Percentiles rank a stretch among this genome's conserved stretches.
Conservation (phyloP, 2,329 filamentous ascomycete genomes). For the Cladobotryum mycophilum region DNA sequence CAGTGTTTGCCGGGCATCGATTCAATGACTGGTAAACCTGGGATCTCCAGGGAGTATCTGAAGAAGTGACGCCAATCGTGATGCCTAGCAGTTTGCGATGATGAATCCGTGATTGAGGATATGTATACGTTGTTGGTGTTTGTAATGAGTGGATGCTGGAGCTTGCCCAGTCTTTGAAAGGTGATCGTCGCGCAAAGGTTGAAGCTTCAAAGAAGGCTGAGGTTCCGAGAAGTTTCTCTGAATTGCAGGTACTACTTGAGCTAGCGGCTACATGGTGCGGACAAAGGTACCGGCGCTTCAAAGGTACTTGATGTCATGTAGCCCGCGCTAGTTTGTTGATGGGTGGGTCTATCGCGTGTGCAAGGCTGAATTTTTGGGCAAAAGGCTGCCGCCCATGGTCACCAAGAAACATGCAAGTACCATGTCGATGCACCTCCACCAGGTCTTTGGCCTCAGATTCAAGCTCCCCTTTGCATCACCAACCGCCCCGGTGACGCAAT, state of each 20-base stretch:
- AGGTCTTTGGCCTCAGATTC: neutral
- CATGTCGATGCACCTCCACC: too few species aligned
- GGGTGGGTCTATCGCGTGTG: slow-evolving; percentile 12
- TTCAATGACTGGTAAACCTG: neutral
- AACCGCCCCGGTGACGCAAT: neutral
- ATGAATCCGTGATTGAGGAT: too few species aligned
- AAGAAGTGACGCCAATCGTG: too few species aligned
- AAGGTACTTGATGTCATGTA: slow-evolving; percentile 5
- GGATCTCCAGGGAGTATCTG: neutral
- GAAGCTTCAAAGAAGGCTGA: slow-evolving; percentile 10
- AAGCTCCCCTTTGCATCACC: neutral
- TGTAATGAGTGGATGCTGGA: neutral
- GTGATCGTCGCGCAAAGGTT: slow-evolving; percentile 5
- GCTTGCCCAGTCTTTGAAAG: neutral
- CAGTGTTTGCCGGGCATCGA: neutral
- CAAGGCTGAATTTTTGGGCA: slow-evolving; percentile 19
- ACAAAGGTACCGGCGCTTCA: neutral
- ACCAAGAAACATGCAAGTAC: too few species aligned
- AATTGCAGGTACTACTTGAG: slow-evolving; percentile 6
- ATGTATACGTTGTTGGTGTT: too few species aligned
- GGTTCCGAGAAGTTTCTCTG: neutral
- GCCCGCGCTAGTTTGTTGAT: neutral
- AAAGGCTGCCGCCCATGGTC: neutral
- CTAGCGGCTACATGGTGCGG: neutral
- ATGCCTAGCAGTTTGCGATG: too few species aligned